phyloP scores from a whole-genome alignment of 1,139 yeast species.

The Taphrina pruni region DNA sequence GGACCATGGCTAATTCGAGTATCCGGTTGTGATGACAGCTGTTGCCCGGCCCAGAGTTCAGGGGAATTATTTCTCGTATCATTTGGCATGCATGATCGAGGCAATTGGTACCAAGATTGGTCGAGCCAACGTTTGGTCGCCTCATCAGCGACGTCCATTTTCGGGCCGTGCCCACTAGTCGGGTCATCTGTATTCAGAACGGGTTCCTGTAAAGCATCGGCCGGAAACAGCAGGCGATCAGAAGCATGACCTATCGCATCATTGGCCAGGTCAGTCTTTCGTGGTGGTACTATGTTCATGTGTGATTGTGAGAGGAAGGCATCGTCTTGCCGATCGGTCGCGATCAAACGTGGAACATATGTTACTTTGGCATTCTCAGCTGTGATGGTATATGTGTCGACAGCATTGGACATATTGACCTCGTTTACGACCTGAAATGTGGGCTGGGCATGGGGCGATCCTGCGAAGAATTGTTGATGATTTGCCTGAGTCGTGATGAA shows the following conservation, averaged over 20 bases:
- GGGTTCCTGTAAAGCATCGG: no score
- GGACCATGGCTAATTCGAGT: not conserved
- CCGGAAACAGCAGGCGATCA: not conserved
- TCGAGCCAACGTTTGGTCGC: slow-evolving; percentile 1
- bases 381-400: not conserved
- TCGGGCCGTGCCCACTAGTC: not conserved
- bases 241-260: not conserved
- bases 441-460: not conserved
- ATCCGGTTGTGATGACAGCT: not conserved
- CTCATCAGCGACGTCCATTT: not conserved
- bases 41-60: not conserved
- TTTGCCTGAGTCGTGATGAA: not conserved
- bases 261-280: not conserved
- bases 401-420: not conserved
- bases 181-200: no score
- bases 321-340: not conserved
- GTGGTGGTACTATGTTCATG: not conserved
- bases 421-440: not conserved
- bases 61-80: not conserved
- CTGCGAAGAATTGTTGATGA: not conserved
- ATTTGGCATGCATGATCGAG: not conserved
- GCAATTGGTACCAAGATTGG: not conserved
- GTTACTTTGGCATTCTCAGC: not conserved
- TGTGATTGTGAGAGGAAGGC: not conserved
- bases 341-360: not conserved